These are phyloP conservation scores for Aureobasidium leucospermi DNA, from an alignment of 2,329 filamentous ascomycete genomes.

Conservation along the genomic window DNA sequence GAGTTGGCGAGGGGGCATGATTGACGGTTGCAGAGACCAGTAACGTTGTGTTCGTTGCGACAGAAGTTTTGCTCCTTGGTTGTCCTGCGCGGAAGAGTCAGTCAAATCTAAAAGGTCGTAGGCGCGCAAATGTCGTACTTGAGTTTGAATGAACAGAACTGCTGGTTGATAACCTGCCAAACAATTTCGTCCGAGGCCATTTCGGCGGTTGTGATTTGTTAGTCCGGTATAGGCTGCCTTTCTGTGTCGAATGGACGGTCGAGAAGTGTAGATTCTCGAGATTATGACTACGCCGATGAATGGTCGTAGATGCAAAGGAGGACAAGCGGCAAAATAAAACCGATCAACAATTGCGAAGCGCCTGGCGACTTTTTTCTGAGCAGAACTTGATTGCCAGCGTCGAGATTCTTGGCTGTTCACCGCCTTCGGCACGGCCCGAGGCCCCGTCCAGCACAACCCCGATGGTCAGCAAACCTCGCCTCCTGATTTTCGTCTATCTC, in stretches of 20 bases:
- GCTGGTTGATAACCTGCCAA: slow-evolving; percentile 94
- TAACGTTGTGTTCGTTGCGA: slow-evolving; percentile 60
- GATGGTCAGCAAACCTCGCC: slow-evolving; percentile 6
- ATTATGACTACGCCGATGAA: neutral
- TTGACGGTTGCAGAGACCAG: slow-evolving; percentile 71
- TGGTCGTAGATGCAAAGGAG: neutral
- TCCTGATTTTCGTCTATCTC: neutral
- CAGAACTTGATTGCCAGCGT: slow-evolving; percentile 5
- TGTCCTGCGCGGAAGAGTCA: slow-evolving; percentile 23
- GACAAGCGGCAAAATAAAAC: neutral
- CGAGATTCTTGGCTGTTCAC: slow-evolving; percentile 5
- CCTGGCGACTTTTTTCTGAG: slow-evolving; percentile 6
- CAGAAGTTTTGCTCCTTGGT: slow-evolving; percentile 89
- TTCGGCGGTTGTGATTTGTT: neutral
- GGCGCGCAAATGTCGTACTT: slow-evolving; percentile 42
- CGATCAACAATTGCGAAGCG: neutral
- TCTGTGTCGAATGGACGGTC: neutral
- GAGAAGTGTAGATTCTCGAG: neutral
- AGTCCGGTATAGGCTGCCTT: neutral
- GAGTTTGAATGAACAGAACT: slow-evolving; percentile 91
- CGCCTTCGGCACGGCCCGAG: slow-evolving; percentile 5
- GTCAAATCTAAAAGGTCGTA: neutral
- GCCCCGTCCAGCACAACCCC: neutral
- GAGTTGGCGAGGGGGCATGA: slow-evolving; percentile 87
- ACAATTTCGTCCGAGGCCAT: slow-evolving; percentile 96